Percentiles rank a stretch among this genome's conserved stretches.
Conservation (phyloP, 78 protist genomes). For the Cavenderia fasciculata region DNA sequence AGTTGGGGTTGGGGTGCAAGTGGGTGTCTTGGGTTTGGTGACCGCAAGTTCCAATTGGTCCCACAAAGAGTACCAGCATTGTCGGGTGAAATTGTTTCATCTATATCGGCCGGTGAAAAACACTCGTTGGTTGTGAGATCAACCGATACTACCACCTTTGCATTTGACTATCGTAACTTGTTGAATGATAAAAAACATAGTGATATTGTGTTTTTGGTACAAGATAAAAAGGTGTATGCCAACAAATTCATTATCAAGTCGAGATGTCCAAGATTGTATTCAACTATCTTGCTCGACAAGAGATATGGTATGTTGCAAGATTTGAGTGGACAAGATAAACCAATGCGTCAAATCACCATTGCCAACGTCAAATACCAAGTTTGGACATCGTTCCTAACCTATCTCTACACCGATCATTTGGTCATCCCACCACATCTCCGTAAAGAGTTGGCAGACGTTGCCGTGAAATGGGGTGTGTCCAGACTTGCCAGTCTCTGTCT, state of each 20-base stretch:
- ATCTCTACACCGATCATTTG: slow-evolving; percentile 75
- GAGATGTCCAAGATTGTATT: slow-evolving; percentile 49
- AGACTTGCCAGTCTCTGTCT: slow-evolving; percentile 23
- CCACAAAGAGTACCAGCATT: slow-evolving; percentile 54
- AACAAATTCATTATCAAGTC: slow-evolving; percentile 31
- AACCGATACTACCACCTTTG: slow-evolving; percentile 64
- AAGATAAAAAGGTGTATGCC: slow-evolving; percentile 49
- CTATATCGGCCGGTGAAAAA: slow-evolving; percentile 64
- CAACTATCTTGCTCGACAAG: slow-evolving; percentile 7
- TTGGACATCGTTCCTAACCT: slow-evolving; percentile 37
- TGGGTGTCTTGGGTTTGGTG: slow-evolving; percentile 76
- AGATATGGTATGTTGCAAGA: not conserved
- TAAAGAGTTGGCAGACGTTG: slow-evolving; percentile 45
- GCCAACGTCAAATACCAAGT: slow-evolving; percentile 23
- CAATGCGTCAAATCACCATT: not conserved
- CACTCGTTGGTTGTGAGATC: slow-evolving; percentile 53
- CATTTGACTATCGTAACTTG: slow-evolving; percentile 62
- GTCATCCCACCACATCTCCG: slow-evolving; percentile 78
- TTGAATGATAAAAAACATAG: slow-evolving; percentile 17
- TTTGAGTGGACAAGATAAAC: not conserved
- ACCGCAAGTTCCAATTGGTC: slow-evolving; percentile 52
- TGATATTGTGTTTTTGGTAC: slow-evolving; percentile 33
- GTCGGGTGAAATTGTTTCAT: slow-evolving; percentile 60
- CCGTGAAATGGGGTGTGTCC: slow-evolving; percentile 20
- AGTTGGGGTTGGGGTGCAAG: slow-evolving; percentile 81